Percentiles rank a stretch among this genome's conserved stretches.
Conservation (phyloP, 2,329 filamentous ascomycete species). For the Pseudogymnoascus sp. region DNA sequence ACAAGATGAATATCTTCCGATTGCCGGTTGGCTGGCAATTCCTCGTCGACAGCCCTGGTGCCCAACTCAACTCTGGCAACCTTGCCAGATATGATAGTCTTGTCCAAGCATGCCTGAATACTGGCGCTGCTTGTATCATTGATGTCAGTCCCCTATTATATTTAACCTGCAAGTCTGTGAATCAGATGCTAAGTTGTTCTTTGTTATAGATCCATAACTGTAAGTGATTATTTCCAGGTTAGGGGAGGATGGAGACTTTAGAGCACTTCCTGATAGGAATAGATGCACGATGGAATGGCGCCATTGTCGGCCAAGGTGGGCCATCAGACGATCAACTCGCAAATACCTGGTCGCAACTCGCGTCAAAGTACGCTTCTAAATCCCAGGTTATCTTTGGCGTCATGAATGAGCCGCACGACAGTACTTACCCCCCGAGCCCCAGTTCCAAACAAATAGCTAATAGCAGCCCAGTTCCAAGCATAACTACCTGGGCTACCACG, state of each 20-base stretch:
- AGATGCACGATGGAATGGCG: constrained; percentile 50
- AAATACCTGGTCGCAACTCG: constrained; percentile 50
- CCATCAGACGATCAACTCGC: constrained; percentile 52
- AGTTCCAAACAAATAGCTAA: constrained; percentile 31
- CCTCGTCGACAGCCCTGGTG: constrained; percentile 47
- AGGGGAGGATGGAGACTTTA: neutral
- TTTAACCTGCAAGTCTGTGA: neutral
- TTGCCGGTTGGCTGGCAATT: constrained; percentile 55
- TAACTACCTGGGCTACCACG: constrained; percentile 50
- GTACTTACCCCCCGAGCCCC: neutral
- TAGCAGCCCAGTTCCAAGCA: constrained; percentile 35
- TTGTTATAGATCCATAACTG: constrained; percentile 42
- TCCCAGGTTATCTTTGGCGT: constrained; percentile 54
- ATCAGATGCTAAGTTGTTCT: neutral
- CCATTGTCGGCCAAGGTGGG: constrained; percentile 59
- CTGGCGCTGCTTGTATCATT: constrained; percentile 52
- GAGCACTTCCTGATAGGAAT: neutral
- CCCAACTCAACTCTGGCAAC: constrained; percentile 41
- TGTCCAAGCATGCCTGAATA: constrained; percentile 48
- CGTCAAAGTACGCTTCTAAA: constrained; percentile 48
- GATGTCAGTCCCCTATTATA: constrained; percentile 32
- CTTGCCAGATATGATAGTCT: constrained; percentile 47
- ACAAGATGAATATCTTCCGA: constrained; percentile 49
- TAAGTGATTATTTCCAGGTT: neutral
- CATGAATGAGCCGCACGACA: constrained; percentile 63